Conservation (phyloP, 495 filamentous ascomycete genomes). For the Jackrogersella multiformis region DNA sequence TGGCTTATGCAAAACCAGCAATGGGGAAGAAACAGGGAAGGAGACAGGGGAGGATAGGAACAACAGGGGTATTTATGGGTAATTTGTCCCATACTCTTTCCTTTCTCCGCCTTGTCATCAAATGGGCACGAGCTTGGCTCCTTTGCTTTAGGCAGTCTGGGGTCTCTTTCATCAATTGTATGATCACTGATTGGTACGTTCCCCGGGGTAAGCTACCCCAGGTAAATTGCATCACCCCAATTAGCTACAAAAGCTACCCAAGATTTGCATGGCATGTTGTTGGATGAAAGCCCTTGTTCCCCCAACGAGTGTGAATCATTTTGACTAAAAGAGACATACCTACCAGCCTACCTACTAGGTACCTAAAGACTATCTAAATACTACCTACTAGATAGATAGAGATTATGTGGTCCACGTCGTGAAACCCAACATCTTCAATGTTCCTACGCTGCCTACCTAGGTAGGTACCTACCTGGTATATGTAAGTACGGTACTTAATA, state of each 20-base stretch:
- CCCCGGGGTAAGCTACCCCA: conserved; percentile 35
- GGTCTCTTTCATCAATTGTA: conserved; percentile 12
- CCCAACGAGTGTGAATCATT: neutral
- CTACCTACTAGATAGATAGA: too few relatives aligned
- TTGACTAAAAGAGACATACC: too few relatives aligned
- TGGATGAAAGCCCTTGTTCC: neutral
- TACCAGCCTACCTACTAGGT: too few relatives aligned
- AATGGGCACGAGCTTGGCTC: conserved; percentile 4
- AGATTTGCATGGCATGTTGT: neutral
- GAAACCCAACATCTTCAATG: neutral
- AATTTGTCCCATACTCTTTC: neutral
- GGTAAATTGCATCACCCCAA: conserved; percentile 28
- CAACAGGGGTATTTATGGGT: neutral
- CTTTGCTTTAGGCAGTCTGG: neutral
- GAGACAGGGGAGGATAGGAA: neutral
- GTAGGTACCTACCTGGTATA: neutral
- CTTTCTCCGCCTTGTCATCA: conserved; percentile 1
- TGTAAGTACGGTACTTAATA: too few relatives aligned
- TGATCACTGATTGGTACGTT: conserved; percentile 26
- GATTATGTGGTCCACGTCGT: conserved; percentile 4
- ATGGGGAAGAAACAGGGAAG: neutral
- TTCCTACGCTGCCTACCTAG: too few relatives aligned
- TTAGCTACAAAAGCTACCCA: conserved; percentile 7
- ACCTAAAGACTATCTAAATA: neutral
- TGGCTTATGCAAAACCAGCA: neutral